Percentiles rank a stretch among this genome's conserved stretches.
These are phyloP conservation scores for Clohesyomyces aquaticus DNA, from an alignment of 495 filamentous ascomycete species.

Conservation along the genomic window DNA sequence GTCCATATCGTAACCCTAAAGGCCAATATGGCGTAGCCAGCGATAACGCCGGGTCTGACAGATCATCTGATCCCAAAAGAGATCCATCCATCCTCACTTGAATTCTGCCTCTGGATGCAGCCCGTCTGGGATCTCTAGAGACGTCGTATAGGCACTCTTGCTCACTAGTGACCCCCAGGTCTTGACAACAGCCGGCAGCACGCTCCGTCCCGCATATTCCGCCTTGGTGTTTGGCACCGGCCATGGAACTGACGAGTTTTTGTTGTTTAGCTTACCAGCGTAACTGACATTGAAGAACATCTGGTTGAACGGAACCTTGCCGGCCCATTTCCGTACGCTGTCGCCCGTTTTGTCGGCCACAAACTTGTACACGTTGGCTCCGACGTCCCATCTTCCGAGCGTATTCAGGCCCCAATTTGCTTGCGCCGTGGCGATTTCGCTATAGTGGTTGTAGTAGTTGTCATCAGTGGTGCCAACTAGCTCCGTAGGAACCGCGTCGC, in stretches of 20 bases:
- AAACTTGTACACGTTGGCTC: constrained; percentile 46
- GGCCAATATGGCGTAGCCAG: neutral
- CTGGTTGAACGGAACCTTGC: constrained; percentile 33
- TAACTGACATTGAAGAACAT: constrained; percentile 44
- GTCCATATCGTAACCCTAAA: neutral
- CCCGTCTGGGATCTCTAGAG: constrained; percentile 44
- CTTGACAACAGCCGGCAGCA: constrained; percentile 33
- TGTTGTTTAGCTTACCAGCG: constrained; percentile 43
- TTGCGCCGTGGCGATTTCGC: constrained; percentile 45
- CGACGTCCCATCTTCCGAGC: constrained; percentile 48
- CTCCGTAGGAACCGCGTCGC: constrained; percentile 39
- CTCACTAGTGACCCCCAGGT: constrained; percentile 33
- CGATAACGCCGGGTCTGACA: neutral
- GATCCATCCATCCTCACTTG: constrained; percentile 14
- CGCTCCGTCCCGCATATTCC: constrained; percentile 34
- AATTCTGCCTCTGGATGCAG: constrained; percentile 39
- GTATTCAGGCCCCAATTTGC: constrained; percentile 45
- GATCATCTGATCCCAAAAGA: neutral
- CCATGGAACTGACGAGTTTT: constrained; percentile 37
- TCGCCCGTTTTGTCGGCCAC: constrained; percentile 44
- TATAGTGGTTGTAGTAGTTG: constrained; percentile 48
- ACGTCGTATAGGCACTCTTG: constrained; percentile 39
- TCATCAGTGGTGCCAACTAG: constrained; percentile 43
- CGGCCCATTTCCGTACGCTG: constrained; percentile 36
- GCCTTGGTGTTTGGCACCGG: constrained; percentile 43